Conservation (phyloP, 2,329 filamentous ascomycete genomes). For the Ophiostoma novo-ulmi region DNA sequence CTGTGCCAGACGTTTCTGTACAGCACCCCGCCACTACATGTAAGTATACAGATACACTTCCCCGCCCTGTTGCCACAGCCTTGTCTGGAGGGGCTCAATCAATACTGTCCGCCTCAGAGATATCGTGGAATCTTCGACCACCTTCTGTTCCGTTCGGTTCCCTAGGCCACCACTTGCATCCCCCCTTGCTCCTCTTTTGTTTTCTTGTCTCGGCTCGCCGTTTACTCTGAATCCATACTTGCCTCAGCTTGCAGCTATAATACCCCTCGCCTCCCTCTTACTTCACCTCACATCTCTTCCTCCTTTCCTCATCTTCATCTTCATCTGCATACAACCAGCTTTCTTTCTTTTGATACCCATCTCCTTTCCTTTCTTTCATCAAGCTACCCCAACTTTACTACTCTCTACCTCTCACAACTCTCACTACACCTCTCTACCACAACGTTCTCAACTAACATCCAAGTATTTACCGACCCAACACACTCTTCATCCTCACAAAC, state of each 20-base stretch:
- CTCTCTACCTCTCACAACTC: neutral
- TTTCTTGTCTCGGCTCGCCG: neutral
- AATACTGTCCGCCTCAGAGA: neutral
- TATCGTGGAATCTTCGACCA: slow-evolving; percentile 17
- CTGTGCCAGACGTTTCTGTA: slow-evolving; percentile 13
- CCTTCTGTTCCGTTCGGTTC: slow-evolving; percentile 13
- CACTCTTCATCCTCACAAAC: slow-evolving; percentile 33
- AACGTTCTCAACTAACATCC: neutral
- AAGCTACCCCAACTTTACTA: neutral
- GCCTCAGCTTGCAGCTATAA: neutral
- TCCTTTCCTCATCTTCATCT: neutral
- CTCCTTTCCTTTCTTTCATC: neutral
- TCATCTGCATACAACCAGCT: slow-evolving; percentile 2
- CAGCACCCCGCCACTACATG: neutral
- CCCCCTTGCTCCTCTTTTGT: slow-evolving; percentile 2
- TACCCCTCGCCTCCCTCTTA: neutral
- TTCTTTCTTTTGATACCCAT: slow-evolving; percentile 14
- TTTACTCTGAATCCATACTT: neutral
- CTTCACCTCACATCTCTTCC: neutral
- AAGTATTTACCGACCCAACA: neutral
- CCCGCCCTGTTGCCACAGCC: slow-evolving; percentile 5
- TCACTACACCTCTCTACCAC: neutral
- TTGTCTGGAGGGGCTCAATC: slow-evolving; percentile 15
- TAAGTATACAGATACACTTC: slow-evolving; percentile 6
- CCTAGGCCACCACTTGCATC: neutral